phyloP scores from a whole-genome alignment of 805 yeast species.

The Candida loeiensis region DNA sequence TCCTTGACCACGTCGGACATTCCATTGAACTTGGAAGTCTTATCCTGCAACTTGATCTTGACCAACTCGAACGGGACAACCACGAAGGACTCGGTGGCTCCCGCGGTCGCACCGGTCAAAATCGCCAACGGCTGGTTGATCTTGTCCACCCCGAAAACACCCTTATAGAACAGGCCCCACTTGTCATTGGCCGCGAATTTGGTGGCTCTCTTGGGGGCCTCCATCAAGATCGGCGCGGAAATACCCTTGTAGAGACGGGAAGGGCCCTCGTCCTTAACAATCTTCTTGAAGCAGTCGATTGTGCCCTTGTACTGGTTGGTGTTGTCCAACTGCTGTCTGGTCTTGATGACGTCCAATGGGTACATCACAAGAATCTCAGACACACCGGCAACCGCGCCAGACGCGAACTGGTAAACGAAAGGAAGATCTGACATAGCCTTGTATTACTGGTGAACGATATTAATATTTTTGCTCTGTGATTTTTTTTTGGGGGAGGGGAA shows the following conservation, averaged over 20 bases:
- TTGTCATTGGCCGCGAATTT: slow-evolving; percentile 98
- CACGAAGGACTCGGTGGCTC: slow-evolving; percentile 93
- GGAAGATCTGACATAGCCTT: slow-evolving; percentile 46
- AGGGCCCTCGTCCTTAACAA: slow-evolving; percentile 81
- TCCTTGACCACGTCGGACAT: slow-evolving; percentile 77
- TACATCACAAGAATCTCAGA: slow-evolving; percentile 94
- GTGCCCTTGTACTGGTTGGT: slow-evolving; percentile 77
- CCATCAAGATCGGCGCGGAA: slow-evolving; percentile 95
- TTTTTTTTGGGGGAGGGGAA: slow-evolving; percentile 1
- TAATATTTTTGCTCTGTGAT: neutral
- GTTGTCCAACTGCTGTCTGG: slow-evolving; percentile 78
- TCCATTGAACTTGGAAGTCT: slow-evolving; percentile 73
- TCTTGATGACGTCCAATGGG: slow-evolving; percentile 95
- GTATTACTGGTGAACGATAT: neutral
- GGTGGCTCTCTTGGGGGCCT: slow-evolving; percentile 98
- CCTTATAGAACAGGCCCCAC: slow-evolving; percentile 83
- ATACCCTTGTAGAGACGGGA: slow-evolving; percentile 88
- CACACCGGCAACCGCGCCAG: slow-evolving; percentile 96
- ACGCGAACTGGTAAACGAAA: slow-evolving; percentile 82
- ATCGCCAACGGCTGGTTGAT: slow-evolving; percentile 83
- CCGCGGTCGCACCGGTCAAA: slow-evolving; percentile 96
- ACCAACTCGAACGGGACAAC: slow-evolving; percentile 97
- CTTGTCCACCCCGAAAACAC: slow-evolving; percentile 60
- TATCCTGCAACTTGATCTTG: slow-evolving; percentile 92
- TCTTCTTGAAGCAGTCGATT: slow-evolving; percentile 77